These are phyloP conservation scores for Eutrema heterophyllum DNA, from an alignment of 345 rosid genomes.

Conservation along the genomic window DNA sequence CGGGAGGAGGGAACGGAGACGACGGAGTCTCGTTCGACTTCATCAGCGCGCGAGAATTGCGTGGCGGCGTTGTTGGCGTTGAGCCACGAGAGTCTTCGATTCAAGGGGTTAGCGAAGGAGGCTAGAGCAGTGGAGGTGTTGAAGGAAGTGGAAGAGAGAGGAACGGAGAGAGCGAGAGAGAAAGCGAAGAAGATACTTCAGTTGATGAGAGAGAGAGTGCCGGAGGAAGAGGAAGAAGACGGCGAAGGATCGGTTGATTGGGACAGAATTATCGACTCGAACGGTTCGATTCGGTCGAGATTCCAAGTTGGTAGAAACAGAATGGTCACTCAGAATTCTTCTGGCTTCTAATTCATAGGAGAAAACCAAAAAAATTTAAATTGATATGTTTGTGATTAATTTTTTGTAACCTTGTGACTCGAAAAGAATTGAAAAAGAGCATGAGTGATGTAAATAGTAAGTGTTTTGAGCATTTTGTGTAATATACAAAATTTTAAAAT, in stretches of 20 bases:
- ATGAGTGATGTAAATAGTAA: background rate
- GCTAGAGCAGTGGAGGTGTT: constrained; percentile 55
- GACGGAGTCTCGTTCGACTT: constrained; percentile 8
- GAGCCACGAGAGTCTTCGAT: constrained; percentile 66
- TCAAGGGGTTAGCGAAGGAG: constrained; percentile 64
- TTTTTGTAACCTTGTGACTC: constrained; percentile 19
- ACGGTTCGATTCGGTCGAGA: constrained; percentile 41
- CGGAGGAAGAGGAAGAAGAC: constrained; percentile 26
- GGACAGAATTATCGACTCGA: constrained; percentile 55
- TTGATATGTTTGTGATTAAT: background rate
- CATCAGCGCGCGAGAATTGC: constrained; percentile 54
- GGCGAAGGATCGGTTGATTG: constrained; percentile 38
- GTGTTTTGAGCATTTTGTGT: background rate
- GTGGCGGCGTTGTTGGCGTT: constrained; percentile 59
- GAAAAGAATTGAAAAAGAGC: background rate
- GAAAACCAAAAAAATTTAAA: background rate
- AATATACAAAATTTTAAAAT: background rate
- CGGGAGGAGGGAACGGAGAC: constrained; percentile 35
- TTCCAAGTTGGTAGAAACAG: constrained; percentile 31
- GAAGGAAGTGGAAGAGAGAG: constrained; percentile 49
- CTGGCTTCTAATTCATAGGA: constrained; percentile 21
- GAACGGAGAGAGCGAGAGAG: constrained; percentile 55
- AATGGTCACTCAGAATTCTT: constrained; percentile 23
- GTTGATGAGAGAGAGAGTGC: constrained; percentile 46
- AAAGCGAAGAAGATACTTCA: constrained; percentile 61